phyloP scores from a whole-genome alignment of 768 basidiomycete genomes.

The Phlebiopsis gigantea region DNA sequence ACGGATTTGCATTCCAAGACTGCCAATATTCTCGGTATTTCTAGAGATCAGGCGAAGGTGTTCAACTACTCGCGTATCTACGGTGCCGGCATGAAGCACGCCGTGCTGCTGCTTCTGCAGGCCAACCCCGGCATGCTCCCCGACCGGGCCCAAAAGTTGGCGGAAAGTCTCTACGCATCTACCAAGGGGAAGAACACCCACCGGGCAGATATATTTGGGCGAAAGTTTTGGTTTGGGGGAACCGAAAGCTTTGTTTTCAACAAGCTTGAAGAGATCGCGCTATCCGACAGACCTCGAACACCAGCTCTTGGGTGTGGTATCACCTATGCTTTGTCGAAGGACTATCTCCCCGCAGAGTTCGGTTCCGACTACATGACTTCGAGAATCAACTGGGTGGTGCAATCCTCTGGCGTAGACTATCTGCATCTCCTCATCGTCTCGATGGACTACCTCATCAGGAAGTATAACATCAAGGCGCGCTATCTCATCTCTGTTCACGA shows the following conservation, averaged over 20 bases:
- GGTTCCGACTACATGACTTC: constrained; percentile 91
- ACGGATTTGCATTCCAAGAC: constrained; percentile 98
- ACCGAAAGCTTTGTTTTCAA: constrained; percentile 97
- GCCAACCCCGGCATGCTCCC: constrained; percentile 74
- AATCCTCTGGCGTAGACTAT: constrained; percentile 97
- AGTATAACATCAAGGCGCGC: constrained; percentile 82
- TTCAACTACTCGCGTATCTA: constrained; percentile 99
- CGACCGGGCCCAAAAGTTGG: constrained; percentile 73
- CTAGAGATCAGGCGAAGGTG: constrained; percentile 92
- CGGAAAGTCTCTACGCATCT: constrained; percentile 80
- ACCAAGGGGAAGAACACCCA: constrained; percentile 93
- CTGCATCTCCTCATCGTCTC: constrained; percentile 93
- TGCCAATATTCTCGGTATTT: constrained; percentile 86
- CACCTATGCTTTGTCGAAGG: constrained; percentile 88
- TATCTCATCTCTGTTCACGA: constrained; percentile 98
- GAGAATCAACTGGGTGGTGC: constrained; percentile 98
- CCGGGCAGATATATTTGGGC: constrained; percentile 62
- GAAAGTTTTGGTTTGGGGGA: constrained; percentile 95
- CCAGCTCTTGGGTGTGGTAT: constrained; percentile 94
- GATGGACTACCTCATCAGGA: constrained; percentile 81
- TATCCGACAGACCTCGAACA: constrained; percentile 81
- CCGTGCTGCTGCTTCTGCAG: constrained; percentile 81
- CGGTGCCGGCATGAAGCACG: constrained; percentile 96
- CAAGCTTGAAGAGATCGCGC: constrained; percentile 91
- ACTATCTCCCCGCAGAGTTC: constrained; percentile 75